A percentile compares a stretch with the other conserved stretches of the same genome.
These are phyloP conservation scores for Aspergillus sp. DNA, from an alignment of 2,329 filamentous ascomycete genomes.

Conservation along the genomic window DNA sequence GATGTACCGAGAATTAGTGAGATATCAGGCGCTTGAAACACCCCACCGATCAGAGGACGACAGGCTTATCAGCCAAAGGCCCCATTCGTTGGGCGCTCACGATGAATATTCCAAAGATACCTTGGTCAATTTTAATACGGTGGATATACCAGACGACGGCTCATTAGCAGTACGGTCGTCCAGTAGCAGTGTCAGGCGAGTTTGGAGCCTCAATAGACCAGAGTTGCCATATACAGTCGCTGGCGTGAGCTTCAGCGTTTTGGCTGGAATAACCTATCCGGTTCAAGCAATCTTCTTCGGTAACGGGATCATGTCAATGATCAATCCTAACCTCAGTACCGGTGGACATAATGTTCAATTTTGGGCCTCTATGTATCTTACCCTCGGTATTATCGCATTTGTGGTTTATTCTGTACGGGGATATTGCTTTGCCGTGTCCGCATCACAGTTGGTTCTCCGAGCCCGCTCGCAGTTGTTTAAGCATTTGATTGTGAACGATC, in stretches of 20 bases:
- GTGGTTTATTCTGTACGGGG: slow-evolving; percentile 11
- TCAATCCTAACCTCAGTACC: slow-evolving; percentile 10
- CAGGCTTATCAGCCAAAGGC: not conserved
- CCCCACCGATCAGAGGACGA: slow-evolving; percentile 35
- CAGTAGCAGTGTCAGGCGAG: not conserved
- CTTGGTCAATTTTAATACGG: not conserved
- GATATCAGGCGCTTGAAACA: slow-evolving; percentile 39
- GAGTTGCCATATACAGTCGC: slow-evolving; percentile 3
- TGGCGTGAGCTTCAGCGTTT: slow-evolving; percentile 10
- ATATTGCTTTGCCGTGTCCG: slow-evolving; percentile 16
- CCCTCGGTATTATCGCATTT: slow-evolving; percentile 13
- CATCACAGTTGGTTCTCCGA: slow-evolving; percentile 15
- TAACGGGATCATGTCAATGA: slow-evolving; percentile 16
- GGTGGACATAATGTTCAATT: slow-evolving; percentile 11
- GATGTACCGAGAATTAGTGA: slow-evolving; percentile 6
- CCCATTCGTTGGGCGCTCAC: not conserved
- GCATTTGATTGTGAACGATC: not conserved
- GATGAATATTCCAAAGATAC: not conserved
- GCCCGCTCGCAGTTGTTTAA: slow-evolving; percentile 7
- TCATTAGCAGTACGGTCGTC: not conserved
- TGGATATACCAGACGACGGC: not conserved
- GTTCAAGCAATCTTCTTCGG: slow-evolving; percentile 18
- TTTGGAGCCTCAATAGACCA: slow-evolving; percentile 8
- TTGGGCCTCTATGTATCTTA: slow-evolving; percentile 17
- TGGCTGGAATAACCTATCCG: slow-evolving; percentile 15